These are phyloP conservation scores for Aspergillus amoenus DNA, from an alignment of 2,329 filamentous ascomycete species.

Conservation along the genomic window DNA sequence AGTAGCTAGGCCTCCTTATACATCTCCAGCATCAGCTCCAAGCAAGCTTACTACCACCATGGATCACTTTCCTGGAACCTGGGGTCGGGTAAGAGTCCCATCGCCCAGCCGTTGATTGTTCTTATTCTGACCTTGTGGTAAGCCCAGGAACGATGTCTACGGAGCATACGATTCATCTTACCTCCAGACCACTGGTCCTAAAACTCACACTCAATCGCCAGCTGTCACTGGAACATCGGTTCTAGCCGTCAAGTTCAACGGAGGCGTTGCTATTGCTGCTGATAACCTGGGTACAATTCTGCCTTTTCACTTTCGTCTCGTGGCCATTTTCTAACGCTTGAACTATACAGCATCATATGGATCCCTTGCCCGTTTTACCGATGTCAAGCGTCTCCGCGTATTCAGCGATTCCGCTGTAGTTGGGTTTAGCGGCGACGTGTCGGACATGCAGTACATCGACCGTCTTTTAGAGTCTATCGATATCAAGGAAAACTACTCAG, in stretches of 20 bases:
- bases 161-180: constrained; percentile 88
- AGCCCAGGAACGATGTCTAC: constrained; percentile 98
- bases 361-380: constrained; percentile 91
- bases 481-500: constrained; percentile 82
- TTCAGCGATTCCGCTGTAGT: constrained; percentile 83
- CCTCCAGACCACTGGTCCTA: constrained; percentile 69
- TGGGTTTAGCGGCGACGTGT: constrained; percentile 95
- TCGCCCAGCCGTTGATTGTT: constrained; percentile 4
- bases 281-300: constrained; percentile 78
- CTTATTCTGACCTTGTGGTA: constrained; percentile 35
- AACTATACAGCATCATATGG: constrained; percentile 78
- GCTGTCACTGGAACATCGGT: constrained; percentile 97
- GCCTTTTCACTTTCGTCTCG: constrained; percentile 15
- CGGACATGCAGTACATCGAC: constrained; percentile 98
- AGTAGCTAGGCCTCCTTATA: background rate
- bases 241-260: constrained; percentile 90
- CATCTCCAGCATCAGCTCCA: background rate
- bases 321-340: background rate
- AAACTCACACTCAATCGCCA: constrained; percentile 84
- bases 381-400: constrained; percentile 89
- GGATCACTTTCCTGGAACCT: constrained; percentile 66
- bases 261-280: constrained; percentile 92
- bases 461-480: constrained; percentile 81
- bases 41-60: constrained; percentile 42
- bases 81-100: constrained; percentile 56